phyloP scores from a whole-genome alignment of 2,329 filamentous ascomycete species.

The Pseudogymnoascus destructans region DNA sequence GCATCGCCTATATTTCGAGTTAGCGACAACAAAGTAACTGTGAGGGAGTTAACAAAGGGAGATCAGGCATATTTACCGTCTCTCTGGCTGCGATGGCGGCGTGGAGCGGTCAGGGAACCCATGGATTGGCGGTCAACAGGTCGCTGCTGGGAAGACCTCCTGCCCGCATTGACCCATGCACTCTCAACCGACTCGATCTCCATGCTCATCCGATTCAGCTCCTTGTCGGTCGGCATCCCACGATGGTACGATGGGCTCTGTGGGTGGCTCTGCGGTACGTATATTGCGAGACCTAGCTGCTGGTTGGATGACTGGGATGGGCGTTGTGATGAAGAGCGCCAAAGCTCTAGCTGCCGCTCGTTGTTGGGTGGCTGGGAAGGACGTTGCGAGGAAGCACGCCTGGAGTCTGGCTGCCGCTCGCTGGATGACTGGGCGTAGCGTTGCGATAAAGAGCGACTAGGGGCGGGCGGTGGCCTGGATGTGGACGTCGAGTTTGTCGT shows the following conservation, averaged over 20 bases:
- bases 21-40: background rate
- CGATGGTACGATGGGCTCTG: background rate
- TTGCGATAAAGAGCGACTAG: background rate
- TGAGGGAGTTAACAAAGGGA: background rate
- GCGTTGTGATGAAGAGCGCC: background rate
- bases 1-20: background rate
- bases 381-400: background rate
- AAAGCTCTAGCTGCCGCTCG: background rate
- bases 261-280: background rate
- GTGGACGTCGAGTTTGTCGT: background rate
- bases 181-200: background rate
- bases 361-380: background rate
- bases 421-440: background rate
- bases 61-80: background rate
- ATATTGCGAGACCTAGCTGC: background rate
- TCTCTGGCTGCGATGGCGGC: conserved; percentile 2
- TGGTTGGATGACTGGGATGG: background rate
- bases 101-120: background rate
- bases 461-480: background rate
- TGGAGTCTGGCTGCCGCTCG: background rate
- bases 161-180: background rate
- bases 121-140: background rate
- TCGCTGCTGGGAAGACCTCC: background rate
- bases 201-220: background rate
- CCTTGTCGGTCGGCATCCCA: background rate